A percentile compares a stretch with the other conserved stretches of the same genome.
phyloP scores from a whole-genome alignment of 1,284 basidiomycete genomes.

The Marasmius tenuissimus region DNA sequence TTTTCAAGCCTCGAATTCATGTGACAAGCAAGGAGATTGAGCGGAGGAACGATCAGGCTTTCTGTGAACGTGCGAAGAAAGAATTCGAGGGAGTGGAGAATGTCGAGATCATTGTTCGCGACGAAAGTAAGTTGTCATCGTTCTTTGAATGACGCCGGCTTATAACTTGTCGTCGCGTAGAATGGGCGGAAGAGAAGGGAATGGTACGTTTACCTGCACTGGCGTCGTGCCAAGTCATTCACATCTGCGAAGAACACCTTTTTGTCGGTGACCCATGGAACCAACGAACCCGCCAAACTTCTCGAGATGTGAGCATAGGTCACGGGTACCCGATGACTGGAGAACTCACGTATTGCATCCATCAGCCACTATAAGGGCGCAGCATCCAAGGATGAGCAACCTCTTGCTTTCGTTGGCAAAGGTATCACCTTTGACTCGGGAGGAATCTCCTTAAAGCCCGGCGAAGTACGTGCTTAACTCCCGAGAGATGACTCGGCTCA shows the following conservation, averaged over 20 bases:
- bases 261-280: conserved; percentile 85
- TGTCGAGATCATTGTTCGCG: conserved; percentile 71
- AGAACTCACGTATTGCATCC: background rate
- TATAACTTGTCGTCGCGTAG: conserved; percentile 28
- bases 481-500: background rate
- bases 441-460: conserved; percentile 85
- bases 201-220: conserved; percentile 52
- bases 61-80: conserved; percentile 69
- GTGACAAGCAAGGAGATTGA: background rate
- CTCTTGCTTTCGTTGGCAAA: conserved; percentile 84
- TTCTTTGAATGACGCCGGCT: background rate
- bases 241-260: conserved; percentile 61
- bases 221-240: no score
- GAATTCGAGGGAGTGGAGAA: conserved; percentile 71
- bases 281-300: conserved; percentile 83
- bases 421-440: conserved; percentile 90
- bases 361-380: conserved; percentile 81
- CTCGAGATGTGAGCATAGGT: conserved; percentile 70
- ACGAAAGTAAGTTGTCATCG: conserved; percentile 55
- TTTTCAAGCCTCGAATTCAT: background rate
- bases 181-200: conserved; percentile 79
- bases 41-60: conserved; percentile 42
- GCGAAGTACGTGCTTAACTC: conserved; percentile 45
- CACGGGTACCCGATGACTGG: conserved; percentile 1
- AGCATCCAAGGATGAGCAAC: conserved; percentile 50